Conservation (phyloP, 495 filamentous ascomycete genomes). For the Hypoxylon intermedium region DNA sequence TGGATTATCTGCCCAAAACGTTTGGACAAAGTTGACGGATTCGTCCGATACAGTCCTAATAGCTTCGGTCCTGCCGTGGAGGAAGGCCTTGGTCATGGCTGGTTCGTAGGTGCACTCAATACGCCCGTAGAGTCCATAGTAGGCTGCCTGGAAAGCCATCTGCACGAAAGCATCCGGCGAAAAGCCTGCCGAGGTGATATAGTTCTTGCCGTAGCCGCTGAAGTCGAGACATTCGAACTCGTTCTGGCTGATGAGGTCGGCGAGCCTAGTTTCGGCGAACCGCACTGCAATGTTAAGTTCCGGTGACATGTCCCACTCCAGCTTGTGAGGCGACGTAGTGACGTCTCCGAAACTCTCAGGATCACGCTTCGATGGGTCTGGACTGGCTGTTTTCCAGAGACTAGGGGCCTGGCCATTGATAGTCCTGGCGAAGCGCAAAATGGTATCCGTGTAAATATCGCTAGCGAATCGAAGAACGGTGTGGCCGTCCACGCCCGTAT, state of each 20-base stretch:
- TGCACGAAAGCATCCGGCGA: slow-evolving; percentile 98
- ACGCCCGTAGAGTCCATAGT: slow-evolving; percentile 95
- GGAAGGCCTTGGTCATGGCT: slow-evolving; percentile 94
- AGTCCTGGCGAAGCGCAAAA: slow-evolving; percentile 91
- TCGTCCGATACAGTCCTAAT: slow-evolving; percentile 85
- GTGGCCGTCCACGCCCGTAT: slow-evolving; percentile 97
- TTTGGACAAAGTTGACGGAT: slow-evolving; percentile 82
- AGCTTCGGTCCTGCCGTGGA: slow-evolving; percentile 94
- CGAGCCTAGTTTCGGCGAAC: slow-evolving; percentile 93
- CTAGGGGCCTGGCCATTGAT: slow-evolving; percentile 95
- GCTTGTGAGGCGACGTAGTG: slow-evolving; percentile 89
- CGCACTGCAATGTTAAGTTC: slow-evolving; percentile 90
- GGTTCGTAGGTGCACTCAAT: slow-evolving; percentile 97
- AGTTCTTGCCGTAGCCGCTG: slow-evolving; percentile 88
- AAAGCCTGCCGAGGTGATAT: slow-evolving; percentile 95
- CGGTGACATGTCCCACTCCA: slow-evolving; percentile 97
- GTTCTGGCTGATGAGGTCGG: slow-evolving; percentile 94
- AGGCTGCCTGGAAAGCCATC: slow-evolving; percentile 99
- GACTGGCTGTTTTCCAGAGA: slow-evolving; percentile 88
- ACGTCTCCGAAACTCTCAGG: slow-evolving; percentile 94
- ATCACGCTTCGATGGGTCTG: slow-evolving; percentile 93
- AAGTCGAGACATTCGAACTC: slow-evolving; percentile 96
- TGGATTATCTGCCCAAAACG: slow-evolving; percentile 93
- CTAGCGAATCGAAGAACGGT: slow-evolving; percentile 95
- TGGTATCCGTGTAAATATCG: slow-evolving; percentile 97